A percentile compares a stretch with the other conserved stretches of the same genome.
Conservation (phyloP, 2,329 filamentous ascomycete genomes). For the Penicillium verrucosum region DNA sequence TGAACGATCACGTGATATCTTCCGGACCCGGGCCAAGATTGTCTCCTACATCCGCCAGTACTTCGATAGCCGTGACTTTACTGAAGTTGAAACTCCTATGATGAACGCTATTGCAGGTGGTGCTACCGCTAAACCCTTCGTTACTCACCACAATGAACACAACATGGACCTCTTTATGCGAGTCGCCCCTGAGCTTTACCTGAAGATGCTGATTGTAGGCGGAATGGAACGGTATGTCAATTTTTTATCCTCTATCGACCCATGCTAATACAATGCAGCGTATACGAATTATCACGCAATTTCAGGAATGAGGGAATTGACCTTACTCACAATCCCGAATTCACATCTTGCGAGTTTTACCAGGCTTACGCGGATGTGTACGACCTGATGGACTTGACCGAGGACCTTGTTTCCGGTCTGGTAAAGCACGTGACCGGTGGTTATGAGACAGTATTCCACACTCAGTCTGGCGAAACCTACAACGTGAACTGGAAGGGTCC, state of each 20-base stretch:
- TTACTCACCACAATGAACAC: constrained; percentile 93
- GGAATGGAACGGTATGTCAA: no score
- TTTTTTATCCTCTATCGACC: constrained; percentile 35
- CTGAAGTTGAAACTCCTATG: constrained; percentile 96
- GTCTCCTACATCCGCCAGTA: constrained; percentile 83
- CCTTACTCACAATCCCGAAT: constrained; percentile 95
- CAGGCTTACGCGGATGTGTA: constrained; percentile 89
- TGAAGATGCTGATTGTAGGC: constrained; percentile 70
- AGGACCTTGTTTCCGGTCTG: constrained; percentile 85
- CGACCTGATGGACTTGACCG: constrained; percentile 85
- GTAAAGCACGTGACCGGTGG: constrained; percentile 85
- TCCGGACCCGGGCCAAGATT: constrained; percentile 83
- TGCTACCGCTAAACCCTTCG: constrained; percentile 91
- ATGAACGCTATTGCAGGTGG: constrained; percentile 95
- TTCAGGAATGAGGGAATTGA: constrained; percentile 76
- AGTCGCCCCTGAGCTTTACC: constrained; percentile 89
- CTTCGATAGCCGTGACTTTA: constrained; percentile 83
- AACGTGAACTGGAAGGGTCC: constrained; percentile 95
- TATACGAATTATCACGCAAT: no score
- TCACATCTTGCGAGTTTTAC: constrained; percentile 97
- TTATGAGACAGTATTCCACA: constrained; percentile 82
- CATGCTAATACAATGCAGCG: no score
- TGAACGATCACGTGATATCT: constrained; percentile 75
- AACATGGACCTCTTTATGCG: constrained; percentile 94
- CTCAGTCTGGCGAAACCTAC: constrained; percentile 78